Evolutionary conservation across 371 early-diverging fungal genomes (phyloP).

Genomic region (Sporodiniella umbellata): DNA sequence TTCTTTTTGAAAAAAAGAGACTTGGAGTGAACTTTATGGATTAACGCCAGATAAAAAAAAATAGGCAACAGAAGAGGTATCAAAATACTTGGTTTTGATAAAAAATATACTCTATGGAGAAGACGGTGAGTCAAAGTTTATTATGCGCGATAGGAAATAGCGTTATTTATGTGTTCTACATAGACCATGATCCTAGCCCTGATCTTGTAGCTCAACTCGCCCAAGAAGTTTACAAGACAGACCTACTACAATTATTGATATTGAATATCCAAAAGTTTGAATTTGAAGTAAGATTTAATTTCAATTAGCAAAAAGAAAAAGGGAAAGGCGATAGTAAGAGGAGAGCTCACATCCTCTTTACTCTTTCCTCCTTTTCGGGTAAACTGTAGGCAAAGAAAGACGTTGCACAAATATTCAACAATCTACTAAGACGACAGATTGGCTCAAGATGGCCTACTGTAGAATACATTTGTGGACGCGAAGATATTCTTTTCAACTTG

Average conservation of each 20-base stretch:
- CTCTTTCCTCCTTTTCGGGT: no score
- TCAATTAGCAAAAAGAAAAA: neutral
- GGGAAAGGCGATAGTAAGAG: neutral
- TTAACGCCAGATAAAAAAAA: no score
- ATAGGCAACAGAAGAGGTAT: slow-evolving; percentile 93
- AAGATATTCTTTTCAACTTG: slow-evolving; percentile 78
- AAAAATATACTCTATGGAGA: slow-evolving; percentile 92
- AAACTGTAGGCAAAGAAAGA: slow-evolving; percentile 92
- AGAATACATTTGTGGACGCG: slow-evolving; percentile 85
- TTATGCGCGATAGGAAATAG: neutral
- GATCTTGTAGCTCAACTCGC: slow-evolving; percentile 92
- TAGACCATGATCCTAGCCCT: slow-evolving; percentile 85
- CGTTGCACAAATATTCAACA: slow-evolving; percentile 95
- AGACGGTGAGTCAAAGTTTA: slow-evolving; percentile 51
- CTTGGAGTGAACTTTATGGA: neutral
- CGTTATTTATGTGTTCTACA: neutral
- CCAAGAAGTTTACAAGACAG: slow-evolving; percentile 90
- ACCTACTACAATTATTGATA: slow-evolving; percentile 82
- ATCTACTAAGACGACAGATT: slow-evolving; percentile 90
- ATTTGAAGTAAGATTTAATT: slow-evolving; percentile 82
- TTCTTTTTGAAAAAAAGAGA: neutral
- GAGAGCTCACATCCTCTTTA: no score
- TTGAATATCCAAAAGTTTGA: slow-evolving; percentile 86
- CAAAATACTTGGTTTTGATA: slow-evolving; percentile 88
- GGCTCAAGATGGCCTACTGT: slow-evolving; percentile 94